Conservation (phyloP, 805 yeast species). For the Metschnikowia drakensbergensis region DNA sequence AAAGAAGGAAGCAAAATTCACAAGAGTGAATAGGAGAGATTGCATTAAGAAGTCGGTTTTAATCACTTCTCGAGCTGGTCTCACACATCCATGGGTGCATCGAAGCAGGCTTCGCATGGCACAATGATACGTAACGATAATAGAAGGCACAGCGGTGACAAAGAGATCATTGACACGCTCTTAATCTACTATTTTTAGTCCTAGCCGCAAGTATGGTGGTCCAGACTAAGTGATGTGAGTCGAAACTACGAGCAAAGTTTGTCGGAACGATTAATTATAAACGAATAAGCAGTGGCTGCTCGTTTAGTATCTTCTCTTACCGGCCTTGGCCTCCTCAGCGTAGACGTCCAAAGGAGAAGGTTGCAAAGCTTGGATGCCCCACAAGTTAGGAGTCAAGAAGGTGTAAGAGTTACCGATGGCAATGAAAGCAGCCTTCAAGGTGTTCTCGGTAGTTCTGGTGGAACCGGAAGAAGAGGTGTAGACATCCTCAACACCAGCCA, state of each 20-base stretch:
- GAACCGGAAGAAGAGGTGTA: constrained; percentile 98
- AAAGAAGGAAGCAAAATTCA: neutral
- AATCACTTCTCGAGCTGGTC: neutral
- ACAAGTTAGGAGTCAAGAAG: constrained; percentile 99
- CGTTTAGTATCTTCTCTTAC: constrained; percentile 72
- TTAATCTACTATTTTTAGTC: too few relatives aligned
- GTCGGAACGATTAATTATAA: constrained; percentile 6
- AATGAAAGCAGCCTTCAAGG: constrained; percentile 98
- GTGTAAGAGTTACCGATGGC: constrained; percentile 99
- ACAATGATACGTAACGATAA: neutral
- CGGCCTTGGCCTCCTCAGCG: constrained; percentile 67
- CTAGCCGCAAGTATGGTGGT: too few relatives aligned
- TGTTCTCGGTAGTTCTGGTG: constrained; percentile 99
- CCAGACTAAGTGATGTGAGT: too few relatives aligned
- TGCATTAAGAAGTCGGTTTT: neutral
- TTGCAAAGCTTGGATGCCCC: constrained; percentile 81
- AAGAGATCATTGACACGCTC: too few relatives aligned
- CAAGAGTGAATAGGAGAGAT: neutral
- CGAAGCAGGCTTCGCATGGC: constrained; percentile 3
- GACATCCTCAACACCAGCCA: constrained; percentile 99
- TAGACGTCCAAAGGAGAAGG: constrained; percentile 94
- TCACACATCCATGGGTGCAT: neutral
- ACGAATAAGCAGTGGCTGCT: neutral
- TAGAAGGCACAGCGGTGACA: neutral
- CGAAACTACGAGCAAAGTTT: neutral